A percentile compares a stretch with the other conserved stretches of the same genome.
Conservation (phyloP, 2,329 filamentous ascomycete genomes). For the Graphilbum sp. region DNA sequence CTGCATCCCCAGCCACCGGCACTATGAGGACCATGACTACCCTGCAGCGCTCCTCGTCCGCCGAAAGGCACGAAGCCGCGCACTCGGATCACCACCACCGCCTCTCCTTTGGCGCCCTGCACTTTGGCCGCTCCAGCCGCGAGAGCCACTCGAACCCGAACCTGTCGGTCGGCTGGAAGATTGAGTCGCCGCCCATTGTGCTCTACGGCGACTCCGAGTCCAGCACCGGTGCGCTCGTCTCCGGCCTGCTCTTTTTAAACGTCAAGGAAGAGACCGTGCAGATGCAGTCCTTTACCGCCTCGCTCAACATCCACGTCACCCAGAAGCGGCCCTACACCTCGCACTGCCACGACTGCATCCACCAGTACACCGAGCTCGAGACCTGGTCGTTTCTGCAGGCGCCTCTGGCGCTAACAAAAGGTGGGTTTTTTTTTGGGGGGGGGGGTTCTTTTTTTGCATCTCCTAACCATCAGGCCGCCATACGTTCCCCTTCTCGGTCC, state of each 20-base stretch:
- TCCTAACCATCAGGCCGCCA: conserved; percentile 36
- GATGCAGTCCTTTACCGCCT: conserved; percentile 57
- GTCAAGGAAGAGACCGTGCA: conserved; percentile 51
- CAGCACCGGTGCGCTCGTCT: conserved; percentile 73
- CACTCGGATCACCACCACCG: conserved; percentile 24
- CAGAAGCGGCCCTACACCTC: conserved; percentile 70
- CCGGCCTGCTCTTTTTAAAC: conserved; percentile 61
- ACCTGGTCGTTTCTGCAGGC: conserved; percentile 61
- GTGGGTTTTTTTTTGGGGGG: conserved; percentile 16
- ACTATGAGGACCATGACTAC: conserved; percentile 8
- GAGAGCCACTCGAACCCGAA: conserved; percentile 22
- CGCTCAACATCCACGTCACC: conserved; percentile 50
- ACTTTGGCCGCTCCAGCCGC: conserved; percentile 24
- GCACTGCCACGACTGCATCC: conserved; percentile 63
- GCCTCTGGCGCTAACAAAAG: conserved; percentile 32
- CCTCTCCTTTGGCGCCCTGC: conserved; percentile 23
- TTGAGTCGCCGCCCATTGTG: conserved; percentile 77
- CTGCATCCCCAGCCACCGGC: too few species aligned
- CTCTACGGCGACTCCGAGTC: conserved; percentile 60
- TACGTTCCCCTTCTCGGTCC: conserved; percentile 74
- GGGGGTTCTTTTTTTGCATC: neutral
- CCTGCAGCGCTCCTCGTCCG: conserved; percentile 6
- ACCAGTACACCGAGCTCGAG: conserved; percentile 56
- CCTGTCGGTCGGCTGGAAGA: conserved; percentile 35
- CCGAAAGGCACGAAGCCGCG: conserved; percentile 9